Evolutionary conservation across 306 rosid genomes (phyloP), one percentile per base, ranked within the genome.

Genomic region (Ceratonia siliqua): DNA sequence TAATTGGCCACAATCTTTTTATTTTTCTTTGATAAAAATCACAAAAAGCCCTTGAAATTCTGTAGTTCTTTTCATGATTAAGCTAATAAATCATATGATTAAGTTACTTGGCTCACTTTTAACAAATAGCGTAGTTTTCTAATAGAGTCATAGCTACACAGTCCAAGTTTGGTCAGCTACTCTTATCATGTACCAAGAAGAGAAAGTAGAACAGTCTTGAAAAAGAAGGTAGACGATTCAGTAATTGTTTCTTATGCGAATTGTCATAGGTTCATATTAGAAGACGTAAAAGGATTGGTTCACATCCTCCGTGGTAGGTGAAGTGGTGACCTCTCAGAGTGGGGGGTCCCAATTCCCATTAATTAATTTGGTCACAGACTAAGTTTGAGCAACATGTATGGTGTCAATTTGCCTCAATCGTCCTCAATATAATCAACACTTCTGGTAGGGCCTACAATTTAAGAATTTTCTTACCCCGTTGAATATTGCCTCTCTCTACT

Each of bases 271-370:
- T 62, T 73, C 70, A 81, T 20, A 64, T 22, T 56, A 12, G 70
- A 30, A 38, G 36, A 49, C 56, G 35, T 5, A 39, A 24, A 75
- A 50, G 49, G 21, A 43, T 33, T 75, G 50, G 46, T 73, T 32
- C 79, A 42, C 43, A 21, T 33, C 15, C 17, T 28, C 14, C n/a
- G 73, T 35, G 71, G 83, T 69, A 18, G 86, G 83, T 74, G 69
- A 64, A 21, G 20, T 13, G 20, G 74, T 25, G 17, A 49, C 62
- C 70, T 32, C 38, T 25, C 38, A 6, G 9, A 54, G 57, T 46
- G 63, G 39, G 20, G 62, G 49, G 68, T 11, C 50, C 79, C 22
- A 5, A 15, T 24, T 52, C 3, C 14, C 20, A 13, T 32, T 49
- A 1, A n/a, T 24, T 54, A 21, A 9, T 24, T 10, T 10, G n/a